These are phyloP conservation scores for Pseudomonodictys pantanalensis DNA, from an alignment of 495 filamentous ascomycete species.

Conservation along the genomic window DNA sequence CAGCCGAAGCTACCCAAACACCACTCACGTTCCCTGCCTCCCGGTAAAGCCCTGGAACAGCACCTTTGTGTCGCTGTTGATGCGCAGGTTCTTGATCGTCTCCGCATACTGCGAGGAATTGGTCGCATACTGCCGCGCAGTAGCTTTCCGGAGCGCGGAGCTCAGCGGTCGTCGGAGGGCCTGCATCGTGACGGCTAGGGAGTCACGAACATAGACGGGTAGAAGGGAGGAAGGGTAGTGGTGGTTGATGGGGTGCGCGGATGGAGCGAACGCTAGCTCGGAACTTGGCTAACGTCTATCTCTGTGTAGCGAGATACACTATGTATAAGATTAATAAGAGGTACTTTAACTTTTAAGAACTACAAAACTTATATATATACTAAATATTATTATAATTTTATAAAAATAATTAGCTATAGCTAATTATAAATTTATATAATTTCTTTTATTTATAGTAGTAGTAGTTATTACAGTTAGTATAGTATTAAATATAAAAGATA, in stretches of 20 bases:
- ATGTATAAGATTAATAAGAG: no score
- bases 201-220: conserved; percentile 24
- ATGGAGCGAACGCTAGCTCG: conserved; percentile 9
- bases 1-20: neutral
- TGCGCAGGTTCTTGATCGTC: conserved; percentile 86
- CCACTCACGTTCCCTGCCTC: conserved; percentile 93
- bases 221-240: neutral
- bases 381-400: no score
- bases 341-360: no score
- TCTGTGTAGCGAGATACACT: no score
- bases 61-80: conserved; percentile 88
- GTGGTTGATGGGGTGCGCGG: neutral
- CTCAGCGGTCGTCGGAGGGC: conserved; percentile 41
- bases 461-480: no score
- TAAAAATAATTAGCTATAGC: no score
- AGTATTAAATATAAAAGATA: no score
- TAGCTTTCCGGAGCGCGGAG: conserved; percentile 39
- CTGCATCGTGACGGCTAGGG: conserved; percentile 38
- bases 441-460: no score
- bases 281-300: neutral
- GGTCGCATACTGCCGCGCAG: conserved; percentile 64
- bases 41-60: conserved; percentile 98
- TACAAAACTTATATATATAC: no score
- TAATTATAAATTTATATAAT: no score
- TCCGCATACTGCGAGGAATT: conserved; percentile 67